Evolutionary conservation across 23 red algal genomes (phyloP).

Genomic region (Pyropia yezoensis): DNA sequence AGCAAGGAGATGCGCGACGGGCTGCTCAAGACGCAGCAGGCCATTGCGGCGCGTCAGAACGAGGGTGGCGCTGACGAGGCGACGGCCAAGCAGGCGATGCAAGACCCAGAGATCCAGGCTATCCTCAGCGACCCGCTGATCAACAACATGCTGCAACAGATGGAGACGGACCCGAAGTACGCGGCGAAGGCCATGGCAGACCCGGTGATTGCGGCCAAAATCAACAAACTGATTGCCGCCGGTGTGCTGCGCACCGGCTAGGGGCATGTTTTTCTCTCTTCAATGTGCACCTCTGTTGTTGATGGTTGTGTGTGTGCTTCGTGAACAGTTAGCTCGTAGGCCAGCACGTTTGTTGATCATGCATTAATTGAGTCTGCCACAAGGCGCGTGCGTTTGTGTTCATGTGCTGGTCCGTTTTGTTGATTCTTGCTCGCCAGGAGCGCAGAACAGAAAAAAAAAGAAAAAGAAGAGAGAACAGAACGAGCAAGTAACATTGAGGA

Average conservation of each 20-base stretch:
- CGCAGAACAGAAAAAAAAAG: too few species aligned
- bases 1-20: constrained; percentile 83
- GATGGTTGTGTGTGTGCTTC: too few species aligned
- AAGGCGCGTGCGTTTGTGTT: too few species aligned
- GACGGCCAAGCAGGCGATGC: constrained; percentile 80
- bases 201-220: constrained; percentile 67
- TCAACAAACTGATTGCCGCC: constrained; percentile 87
- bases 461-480: too few species aligned
- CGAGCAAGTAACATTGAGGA: too few species aligned
- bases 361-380: too few species aligned
- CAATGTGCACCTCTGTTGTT: neutral
- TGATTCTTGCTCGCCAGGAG: too few species aligned
- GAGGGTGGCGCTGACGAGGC: constrained; percentile 77
- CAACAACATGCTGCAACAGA: constrained; percentile 65
- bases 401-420: too few species aligned
- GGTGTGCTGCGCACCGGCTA: constrained; percentile 80
- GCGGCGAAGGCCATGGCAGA: constrained; percentile 53
- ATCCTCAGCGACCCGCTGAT: constrained; percentile 92
- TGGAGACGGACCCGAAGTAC: constrained; percentile 70
- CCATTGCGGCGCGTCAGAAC: constrained; percentile 68
- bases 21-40: constrained; percentile 49
- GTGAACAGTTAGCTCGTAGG: too few species aligned
- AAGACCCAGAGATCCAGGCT: constrained; percentile 95
- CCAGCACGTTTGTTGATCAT: too few species aligned
- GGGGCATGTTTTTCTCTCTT: too few species aligned